A percentile compares a stretch with the other conserved stretches of the same genome.
Conservation (phyloP, 2,329 filamentous ascomycete genomes). For the Cladophialophora yegresii region DNA sequence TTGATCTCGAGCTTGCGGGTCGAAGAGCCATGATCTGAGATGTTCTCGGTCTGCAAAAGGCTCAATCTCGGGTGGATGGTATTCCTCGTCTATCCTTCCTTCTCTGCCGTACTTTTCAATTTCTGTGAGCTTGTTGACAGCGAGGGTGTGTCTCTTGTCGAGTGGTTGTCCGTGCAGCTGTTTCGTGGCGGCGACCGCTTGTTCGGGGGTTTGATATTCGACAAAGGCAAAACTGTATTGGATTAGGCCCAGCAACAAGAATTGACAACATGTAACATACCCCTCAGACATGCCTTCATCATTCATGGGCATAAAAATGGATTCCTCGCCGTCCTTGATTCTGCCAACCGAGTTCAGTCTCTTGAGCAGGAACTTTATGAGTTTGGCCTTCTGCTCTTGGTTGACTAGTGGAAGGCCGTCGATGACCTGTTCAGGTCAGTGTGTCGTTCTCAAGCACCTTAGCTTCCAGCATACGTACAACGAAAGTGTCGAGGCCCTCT, state of each 20-base stretch:
- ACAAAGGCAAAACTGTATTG: conserved; percentile 83
- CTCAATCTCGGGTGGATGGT: conserved; percentile 76
- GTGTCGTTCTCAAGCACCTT: not conserved
- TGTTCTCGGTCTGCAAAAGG: conserved; percentile 92
- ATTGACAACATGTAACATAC: conserved; percentile 54
- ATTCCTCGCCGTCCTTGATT: conserved; percentile 74
- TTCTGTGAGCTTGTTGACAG: conserved; percentile 97
- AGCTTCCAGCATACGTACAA: conserved; percentile 45
- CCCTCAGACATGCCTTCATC: conserved; percentile 82
- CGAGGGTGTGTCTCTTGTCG: conserved; percentile 94
- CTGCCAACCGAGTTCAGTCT: conserved; percentile 81
- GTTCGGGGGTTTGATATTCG: conserved; percentile 86
- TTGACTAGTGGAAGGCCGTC: conserved; percentile 89
- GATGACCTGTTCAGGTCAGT: conserved; percentile 60
- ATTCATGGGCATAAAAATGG: conserved; percentile 90
- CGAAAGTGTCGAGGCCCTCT: conserved; percentile 92
- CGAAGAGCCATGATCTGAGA: conserved; percentile 87
- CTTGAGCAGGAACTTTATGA: conserved; percentile 93
- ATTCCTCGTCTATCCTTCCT: conserved; percentile 89
- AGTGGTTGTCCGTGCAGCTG: conserved; percentile 82
- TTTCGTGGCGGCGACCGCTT: conserved; percentile 86
- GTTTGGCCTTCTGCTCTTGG: conserved; percentile 88
- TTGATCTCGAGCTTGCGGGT: conserved; percentile 87
- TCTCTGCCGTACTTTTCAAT: conserved; percentile 95
- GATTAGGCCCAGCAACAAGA: not conserved